Percentiles rank a stretch among this genome's conserved stretches.
Evolutionary conservation across 202 grass and related monocot genomes (phyloP).

Genomic region (Eragrostis tef): DNA sequence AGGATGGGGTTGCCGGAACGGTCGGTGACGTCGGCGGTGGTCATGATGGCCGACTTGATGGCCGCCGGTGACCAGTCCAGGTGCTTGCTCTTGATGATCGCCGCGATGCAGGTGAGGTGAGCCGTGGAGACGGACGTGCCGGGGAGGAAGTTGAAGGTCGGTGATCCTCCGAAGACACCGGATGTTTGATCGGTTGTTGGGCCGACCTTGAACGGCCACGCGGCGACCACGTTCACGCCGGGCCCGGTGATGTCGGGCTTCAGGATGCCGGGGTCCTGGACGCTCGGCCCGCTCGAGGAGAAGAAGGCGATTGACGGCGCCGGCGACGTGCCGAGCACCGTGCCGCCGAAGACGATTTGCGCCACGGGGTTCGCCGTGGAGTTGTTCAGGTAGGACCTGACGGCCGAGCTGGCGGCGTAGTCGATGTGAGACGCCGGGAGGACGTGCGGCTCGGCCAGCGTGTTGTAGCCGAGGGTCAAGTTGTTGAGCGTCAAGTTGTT

Average conservation of each 20-base stretch:
- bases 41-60: slow-evolving; percentile 92
- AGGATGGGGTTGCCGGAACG: slow-evolving; percentile 37
- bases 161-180: too few relatives aligned
- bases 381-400: slow-evolving; percentile 49
- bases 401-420: slow-evolving; percentile 35
- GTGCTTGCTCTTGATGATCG: slow-evolving; percentile 66
- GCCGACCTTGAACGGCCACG: too few relatives aligned
- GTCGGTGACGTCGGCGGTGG: slow-evolving; percentile 53
- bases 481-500: slow-evolving; percentile 39
- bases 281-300: slow-evolving; percentile 47
- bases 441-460: slow-evolving; percentile 51
- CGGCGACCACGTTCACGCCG: too few relatives aligned
- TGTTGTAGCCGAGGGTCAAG: slow-evolving; percentile 47
- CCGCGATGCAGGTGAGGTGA: slow-evolving; percentile 73
- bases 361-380: background rate
- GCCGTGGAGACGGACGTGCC: slow-evolving; percentile 83
- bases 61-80: slow-evolving; percentile 75
- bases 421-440: slow-evolving; percentile 62
- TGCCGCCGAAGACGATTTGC: too few relatives aligned
- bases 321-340: too few relatives aligned
- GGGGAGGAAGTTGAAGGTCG: slow-evolving; percentile 61
- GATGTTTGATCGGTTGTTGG: too few relatives aligned
- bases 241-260: too few relatives aligned
- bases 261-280: slow-evolving; percentile 34
- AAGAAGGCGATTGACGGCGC: too few relatives aligned